Evolutionary conservation across 2,329 filamentous ascomycete genomes (phyloP), one percentile per base, ranked within the genome.

Genomic region (Cytospora schulzeri): DNA sequence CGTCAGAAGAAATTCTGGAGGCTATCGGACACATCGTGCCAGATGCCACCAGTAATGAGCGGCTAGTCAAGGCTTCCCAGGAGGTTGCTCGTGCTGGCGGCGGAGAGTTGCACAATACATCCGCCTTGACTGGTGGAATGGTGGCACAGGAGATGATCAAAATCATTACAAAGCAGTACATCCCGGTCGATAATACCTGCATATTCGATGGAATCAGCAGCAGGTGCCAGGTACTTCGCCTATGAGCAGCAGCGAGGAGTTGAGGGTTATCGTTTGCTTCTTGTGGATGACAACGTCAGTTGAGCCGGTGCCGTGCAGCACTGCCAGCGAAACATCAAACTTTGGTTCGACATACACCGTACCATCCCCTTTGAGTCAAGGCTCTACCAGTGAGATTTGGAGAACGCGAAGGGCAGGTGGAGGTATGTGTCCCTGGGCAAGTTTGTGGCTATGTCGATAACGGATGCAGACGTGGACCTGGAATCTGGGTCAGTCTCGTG

Each of bases 141-240:
- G 90, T 96, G 56, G 92, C 94, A n/a, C 96, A 99, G 77, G 95
- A 99, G 79, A 87, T 94, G 68, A 96, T 99, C 79, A 99, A 99
- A 76, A 86, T 94, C 64, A 85, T 91, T 71, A 91, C 88, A 15
- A 87, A 87, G 72, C 88, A 91, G 78, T 91, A 91, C 76, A 81
- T 90, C 52, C 88, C 88, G 28, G 85, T 90, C 68, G 87, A 91
- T 70, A 89, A 90, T 74, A 88, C 86, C 19, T 90, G 88, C 72
- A 81, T 91, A 67, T 90, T 88, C 70, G 88, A 91, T 78, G 88
- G 88, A 26, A 87, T 91, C 68, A 79, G 78, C 66, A 88, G 86
- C 75, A 83, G 85, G 67, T 85, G 83, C 70, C 84, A 87, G 73
- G 80, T 87, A 60, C 75, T 88, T 70, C 80, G 81, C 66, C 74